These are phyloP conservation scores for Rhodosporidiobolus odoratus DNA, from an alignment of 768 basidiomycete species.

Conservation along the genomic window DNA sequence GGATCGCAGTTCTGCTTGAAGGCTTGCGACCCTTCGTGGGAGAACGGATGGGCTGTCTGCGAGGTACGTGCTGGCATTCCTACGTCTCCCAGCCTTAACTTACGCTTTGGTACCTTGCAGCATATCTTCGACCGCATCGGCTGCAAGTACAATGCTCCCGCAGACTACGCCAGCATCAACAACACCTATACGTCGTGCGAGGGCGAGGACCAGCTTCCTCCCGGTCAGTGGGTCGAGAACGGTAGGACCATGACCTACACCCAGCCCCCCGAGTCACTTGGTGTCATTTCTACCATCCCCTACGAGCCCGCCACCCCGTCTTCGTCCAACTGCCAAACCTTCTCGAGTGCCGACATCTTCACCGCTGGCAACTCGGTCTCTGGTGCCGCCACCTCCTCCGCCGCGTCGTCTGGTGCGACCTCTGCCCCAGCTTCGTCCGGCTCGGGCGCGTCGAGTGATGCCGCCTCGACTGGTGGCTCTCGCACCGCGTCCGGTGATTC, in stretches of 20 bases:
- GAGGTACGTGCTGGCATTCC: slow-evolving; percentile 11
- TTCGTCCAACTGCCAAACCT: slow-evolving; percentile 42
- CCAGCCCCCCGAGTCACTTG: slow-evolving; percentile 39
- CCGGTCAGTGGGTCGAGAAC: slow-evolving; percentile 29
- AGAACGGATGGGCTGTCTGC: slow-evolving; percentile 45
- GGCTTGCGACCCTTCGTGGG: slow-evolving; percentile 58
- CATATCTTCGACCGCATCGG: slow-evolving; percentile 67
- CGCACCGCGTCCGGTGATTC: not conserved
- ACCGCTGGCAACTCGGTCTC: slow-evolving; percentile 8
- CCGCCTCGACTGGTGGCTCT: not conserved
- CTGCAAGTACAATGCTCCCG: slow-evolving; percentile 67
- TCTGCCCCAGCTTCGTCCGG: not conserved
- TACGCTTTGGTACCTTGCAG: slow-evolving; percentile 55
- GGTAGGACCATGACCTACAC: slow-evolving; percentile 21
- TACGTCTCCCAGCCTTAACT: not conserved
- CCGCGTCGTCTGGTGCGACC: slow-evolving; percentile 3
- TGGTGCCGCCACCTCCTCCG: slow-evolving; percentile 8
- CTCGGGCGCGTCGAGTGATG: not conserved
- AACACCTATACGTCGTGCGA: slow-evolving; percentile 62
- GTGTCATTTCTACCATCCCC: slow-evolving; percentile 39
- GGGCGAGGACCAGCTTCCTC: slow-evolving; percentile 60
- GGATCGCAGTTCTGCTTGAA: slow-evolving; percentile 60
- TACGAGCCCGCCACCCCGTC: slow-evolving; percentile 43
- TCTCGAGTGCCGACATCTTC: slow-evolving; percentile 35
- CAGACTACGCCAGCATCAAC: slow-evolving; percentile 52